Evolutionary conservation across 2,329 filamentous ascomycete species (phyloP).

Genomic region (Cladorrhinum sp.): DNA sequence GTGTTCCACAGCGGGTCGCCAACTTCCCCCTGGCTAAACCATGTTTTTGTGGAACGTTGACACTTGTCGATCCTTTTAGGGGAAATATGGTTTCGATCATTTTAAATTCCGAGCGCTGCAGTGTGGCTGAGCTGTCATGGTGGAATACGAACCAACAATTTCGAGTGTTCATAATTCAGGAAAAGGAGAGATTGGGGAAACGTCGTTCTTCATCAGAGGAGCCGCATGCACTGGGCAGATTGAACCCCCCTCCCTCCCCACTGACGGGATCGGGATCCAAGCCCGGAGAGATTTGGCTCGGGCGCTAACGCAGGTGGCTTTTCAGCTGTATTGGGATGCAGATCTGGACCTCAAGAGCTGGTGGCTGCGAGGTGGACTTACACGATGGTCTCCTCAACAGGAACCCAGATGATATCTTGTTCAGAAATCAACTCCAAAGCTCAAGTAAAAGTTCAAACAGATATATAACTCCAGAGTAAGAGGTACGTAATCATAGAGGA

Average conservation of each 20-base stretch:
- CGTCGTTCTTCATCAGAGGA: not conserved
- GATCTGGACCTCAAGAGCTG: not conserved
- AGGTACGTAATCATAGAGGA: no score
- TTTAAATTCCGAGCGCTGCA: not conserved
- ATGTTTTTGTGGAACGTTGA: conserved; percentile 4
- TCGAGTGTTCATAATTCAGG: not conserved
- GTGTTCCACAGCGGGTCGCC: not conserved
- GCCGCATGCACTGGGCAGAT: not conserved
- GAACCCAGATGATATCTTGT: no score
- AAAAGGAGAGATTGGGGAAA: not conserved
- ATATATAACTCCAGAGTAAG: no score
- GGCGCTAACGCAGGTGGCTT: not conserved
- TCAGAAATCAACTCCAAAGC: no score
- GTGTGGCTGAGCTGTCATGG: no score
- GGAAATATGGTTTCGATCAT: conserved; percentile 1
- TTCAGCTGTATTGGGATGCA: not conserved
- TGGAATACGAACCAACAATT: not conserved
- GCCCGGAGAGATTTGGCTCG: not conserved
- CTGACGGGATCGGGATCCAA: not conserved
- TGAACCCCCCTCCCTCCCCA: not conserved
- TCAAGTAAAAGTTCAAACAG: no score
- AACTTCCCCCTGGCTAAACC: not conserved
- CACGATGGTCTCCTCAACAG: no score
- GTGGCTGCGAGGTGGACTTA: not conserved
- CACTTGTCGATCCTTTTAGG: not conserved